phyloP scores from a whole-genome alignment of 148 eudicot genomes.

The Mesembryanthemum crystallinum region DNA sequence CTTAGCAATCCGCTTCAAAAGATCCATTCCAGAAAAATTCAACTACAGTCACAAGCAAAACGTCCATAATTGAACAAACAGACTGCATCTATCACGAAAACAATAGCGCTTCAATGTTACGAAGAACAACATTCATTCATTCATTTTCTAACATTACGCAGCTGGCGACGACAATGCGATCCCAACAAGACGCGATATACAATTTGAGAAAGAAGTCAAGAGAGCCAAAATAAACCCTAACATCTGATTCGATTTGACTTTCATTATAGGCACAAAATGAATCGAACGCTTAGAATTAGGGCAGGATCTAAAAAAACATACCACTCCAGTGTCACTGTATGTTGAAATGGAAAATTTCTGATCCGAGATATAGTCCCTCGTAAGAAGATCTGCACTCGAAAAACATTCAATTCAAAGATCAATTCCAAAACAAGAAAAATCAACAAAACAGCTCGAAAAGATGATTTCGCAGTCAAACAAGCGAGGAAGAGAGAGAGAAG shows the following conservation, averaged over 20 bases:
- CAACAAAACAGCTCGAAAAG: not conserved
- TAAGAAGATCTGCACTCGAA: conserved; percentile 65
- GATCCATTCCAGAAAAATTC: not conserved
- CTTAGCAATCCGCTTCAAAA: not conserved
- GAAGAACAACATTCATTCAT: conserved; percentile 9
- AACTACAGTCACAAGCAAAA: not conserved
- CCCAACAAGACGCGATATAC: not conserved
- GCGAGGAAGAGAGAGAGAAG: not conserved
- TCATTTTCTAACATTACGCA: not conserved
- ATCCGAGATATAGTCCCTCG: conserved; percentile 68
- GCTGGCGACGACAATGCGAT: not conserved
- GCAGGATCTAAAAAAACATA: conserved; percentile 27
- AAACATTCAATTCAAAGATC: not conserved
- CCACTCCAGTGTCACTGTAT: conserved; percentile 80
- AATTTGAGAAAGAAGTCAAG: not conserved
- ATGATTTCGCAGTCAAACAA: not conserved
- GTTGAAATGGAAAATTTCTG: conserved; percentile 80
- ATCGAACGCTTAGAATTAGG: not conserved
- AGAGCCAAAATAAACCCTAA: not conserved
- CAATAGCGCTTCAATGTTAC: not conserved
- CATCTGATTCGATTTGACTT: not conserved
- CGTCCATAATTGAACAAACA: not conserved
- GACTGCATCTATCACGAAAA: not conserved
- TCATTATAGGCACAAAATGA: not conserved
- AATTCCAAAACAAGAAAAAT: not conserved